Evolutionary conservation across 495 filamentous ascomycete genomes (phyloP), one percentile per base, ranked within the genome.

Genomic region (Pyrenula aspistea): DNA sequence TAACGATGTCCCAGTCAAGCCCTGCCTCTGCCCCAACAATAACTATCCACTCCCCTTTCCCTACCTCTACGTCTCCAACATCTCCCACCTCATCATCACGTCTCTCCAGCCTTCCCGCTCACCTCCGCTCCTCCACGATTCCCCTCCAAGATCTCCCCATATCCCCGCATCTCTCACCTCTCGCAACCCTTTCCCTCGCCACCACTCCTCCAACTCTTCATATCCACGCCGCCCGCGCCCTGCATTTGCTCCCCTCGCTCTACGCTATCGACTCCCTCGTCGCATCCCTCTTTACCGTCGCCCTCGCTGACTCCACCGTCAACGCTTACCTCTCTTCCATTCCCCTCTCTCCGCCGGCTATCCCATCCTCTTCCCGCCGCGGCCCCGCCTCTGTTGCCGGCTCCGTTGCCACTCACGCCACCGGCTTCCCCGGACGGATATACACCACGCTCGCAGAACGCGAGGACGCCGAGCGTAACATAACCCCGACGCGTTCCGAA

Each of bases 191-290:
- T 8, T 77, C 81, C 55, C 71, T 82, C 24, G 64, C 64, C 49
- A 75, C 74, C 19, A 71, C 67, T 52, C 31, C 31, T 15, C 31
- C 31, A 42, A 74, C 73, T 1, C 68, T 78, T 0, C 70, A 71
- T 12, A 72, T 83, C 20, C 72, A 71, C 10, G 73, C 74, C 2
- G 71, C 68, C 10, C 61, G 76, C 0, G 70, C 73, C 19, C 62
- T 65, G 12, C 62, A 68, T 2, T 72, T 68, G 3, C 71, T 82
- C 22, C 73, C 73, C 1, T 83, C 81, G 47, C 76, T 88, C 47
- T 90, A 89, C 62, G 73, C 88, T 2, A 77, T 91, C n/a, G 88
- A 92, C 65, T 86, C 88, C 0, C 76, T 81, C 1, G 76, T 88
- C 10, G 77, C 82, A 2, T 85, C 87, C 0, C 71, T 90, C 12